Base-by-base conservation (phyloP, 257 asterid species). In the Paulownia fortunei region DNA sequence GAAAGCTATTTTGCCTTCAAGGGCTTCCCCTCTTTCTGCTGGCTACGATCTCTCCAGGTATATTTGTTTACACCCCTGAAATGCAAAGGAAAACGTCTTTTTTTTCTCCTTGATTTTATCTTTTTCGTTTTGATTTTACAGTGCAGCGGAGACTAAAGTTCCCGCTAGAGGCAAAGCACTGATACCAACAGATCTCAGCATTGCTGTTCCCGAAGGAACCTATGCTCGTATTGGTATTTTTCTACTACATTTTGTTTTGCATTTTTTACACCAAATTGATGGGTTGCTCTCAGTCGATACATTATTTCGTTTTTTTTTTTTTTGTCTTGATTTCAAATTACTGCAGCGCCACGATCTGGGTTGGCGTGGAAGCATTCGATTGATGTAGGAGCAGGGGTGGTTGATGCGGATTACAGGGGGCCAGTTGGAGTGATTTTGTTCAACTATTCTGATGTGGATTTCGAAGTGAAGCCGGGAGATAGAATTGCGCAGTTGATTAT, bases 341-440 rank as follows among this genome's bases (percentile, higher is more conserved):
- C 0, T 19, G 65, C 18, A 91, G 96, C 96, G 2, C 96, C 93
- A 2, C 71, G 94, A 44, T 90, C 96, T 8, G 97, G 97, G 6
- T 64, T 92, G 80, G 74, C 97, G 0, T 90, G 94, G 96, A 92
- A 92, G 84, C 84, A 87, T 36, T 89, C 93, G 0, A 84, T 90
- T 9, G 96, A 92, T 36, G 93, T 92, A 3, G 96, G 94, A 0
- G 97, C 97, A 4, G 96, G 97, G 16, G 96, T 92, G 66, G 84
- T 92, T 9, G 97, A 92, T 71, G 96, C 96, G 1, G 94, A 92
- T 41, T 85, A 85, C 75, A 84, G 89, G 10, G 84, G 87, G 2
- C 88, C 90, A 4, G 79, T 84, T 70, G 85, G 87, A 3, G 91
- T 86, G 82, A 84, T 88, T 69, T 56, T 89, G 82, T 89, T 83